Base-by-base conservation (phyloP, 352 stramenopile species). In the Pythium rhizo-oryzae region DNA sequence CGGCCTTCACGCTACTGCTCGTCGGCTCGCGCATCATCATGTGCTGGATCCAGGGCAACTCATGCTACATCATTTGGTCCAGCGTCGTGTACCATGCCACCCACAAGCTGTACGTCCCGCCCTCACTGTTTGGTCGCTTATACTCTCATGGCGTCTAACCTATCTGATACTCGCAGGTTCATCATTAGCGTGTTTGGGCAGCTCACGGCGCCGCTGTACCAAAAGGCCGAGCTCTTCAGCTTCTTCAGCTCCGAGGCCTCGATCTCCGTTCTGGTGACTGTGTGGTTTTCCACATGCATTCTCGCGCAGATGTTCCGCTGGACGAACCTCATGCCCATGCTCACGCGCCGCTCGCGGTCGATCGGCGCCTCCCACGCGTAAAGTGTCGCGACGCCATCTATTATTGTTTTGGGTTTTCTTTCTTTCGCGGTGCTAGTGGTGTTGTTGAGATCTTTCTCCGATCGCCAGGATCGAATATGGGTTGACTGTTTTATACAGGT, bases 11-110 rank as follows among this genome's bases (percentile, higher is more conserved):
- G 28, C 71, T 94, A 0, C 67, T 96, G 55, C 75, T 94, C 21
- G 75, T 96, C 24, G 88, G 88, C 18, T 92, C 88, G 25, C 88
- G 88, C 50, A 92, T 96, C 75, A 96, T 93, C 70, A 96, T 96
- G 88, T 94, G 88, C 78, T 96, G 88, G 88, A 94, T 96, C 65
- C 88, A 96, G 70, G 88, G 88, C 75, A 93, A 93, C 62, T 91
- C 88, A 43, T 88, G 81, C 80, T 92, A 93, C 72, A 81, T 93
- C 65, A 94, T 96, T 74, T 96, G 88, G 88, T 93, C 88, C 7
- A 94, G 86, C 67, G 85, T 90, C 59, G 73, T 96, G 46, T 96
- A 96, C 73, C 88, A 94, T 67, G 78, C 88, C 23, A 91, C 86
- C 16, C 88, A 96, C 75, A 93, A 92, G 39, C 80, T 96, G 85